phyloP scores from a whole-genome alignment of 495 filamentous ascomycete species.

The Bombardia bombarda region DNA sequence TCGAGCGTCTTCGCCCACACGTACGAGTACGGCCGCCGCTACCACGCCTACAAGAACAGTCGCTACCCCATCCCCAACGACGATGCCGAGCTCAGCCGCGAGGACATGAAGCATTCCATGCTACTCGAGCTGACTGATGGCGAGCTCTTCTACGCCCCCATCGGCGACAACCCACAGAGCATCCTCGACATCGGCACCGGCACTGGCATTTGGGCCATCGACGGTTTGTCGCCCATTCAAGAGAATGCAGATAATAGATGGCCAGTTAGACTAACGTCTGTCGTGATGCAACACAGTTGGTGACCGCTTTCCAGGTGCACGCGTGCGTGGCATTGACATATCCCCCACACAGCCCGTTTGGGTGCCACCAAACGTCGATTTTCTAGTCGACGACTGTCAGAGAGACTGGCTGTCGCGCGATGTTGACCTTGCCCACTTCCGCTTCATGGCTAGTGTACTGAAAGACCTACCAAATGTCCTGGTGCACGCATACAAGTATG shows the following conservation, averaged over 20 bases:
- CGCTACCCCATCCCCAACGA: conserved; percentile 49
- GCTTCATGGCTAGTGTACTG: conserved; percentile 20
- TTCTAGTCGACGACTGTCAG: conserved; percentile 37
- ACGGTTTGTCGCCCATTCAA: too few relatives aligned
- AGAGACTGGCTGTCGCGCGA: conserved; percentile 27
- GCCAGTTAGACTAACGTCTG: too few relatives aligned
- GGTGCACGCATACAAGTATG: conserved; percentile 17
- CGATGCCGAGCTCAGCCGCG: conserved; percentile 39
- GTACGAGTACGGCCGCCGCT: conserved; percentile 49
- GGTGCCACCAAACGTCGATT: conserved; percentile 32
- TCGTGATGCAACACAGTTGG: too few relatives aligned
- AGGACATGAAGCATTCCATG: conserved; percentile 36
- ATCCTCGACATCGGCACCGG: conserved; percentile 48
- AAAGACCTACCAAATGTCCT: conserved; percentile 18
- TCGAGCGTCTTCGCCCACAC: conserved; percentile 31
- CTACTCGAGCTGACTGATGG: conserved; percentile 25
- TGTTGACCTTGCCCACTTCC: conserved; percentile 33
- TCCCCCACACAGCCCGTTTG: conserved; percentile 34
- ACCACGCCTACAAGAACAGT: conserved; percentile 48
- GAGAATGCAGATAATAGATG: too few relatives aligned
- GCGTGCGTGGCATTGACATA: conserved; percentile 26
- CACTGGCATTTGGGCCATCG: conserved; percentile 44
- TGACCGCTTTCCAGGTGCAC: conserved; percentile 27
- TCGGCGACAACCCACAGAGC: conserved; percentile 28
- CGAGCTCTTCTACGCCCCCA: conserved; percentile 33